phyloP scores from a whole-genome alignment of 2,329 filamentous ascomycete genomes.

The Trichophyton schoenleinii region DNA sequence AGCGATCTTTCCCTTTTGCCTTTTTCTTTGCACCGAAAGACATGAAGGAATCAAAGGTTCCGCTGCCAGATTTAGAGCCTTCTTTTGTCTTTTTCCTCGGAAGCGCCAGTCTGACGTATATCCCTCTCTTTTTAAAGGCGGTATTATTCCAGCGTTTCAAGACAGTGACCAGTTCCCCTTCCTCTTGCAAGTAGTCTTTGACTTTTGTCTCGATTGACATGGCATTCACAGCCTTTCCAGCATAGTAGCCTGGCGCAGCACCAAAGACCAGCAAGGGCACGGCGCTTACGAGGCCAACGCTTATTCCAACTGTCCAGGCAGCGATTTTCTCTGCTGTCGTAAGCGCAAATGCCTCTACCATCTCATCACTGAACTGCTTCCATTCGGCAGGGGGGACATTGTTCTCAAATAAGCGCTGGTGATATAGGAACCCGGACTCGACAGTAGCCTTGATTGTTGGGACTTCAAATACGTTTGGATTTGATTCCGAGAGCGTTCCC shows the following conservation, averaged over 20 bases:
- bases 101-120: conserved; percentile 6
- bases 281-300: conserved; percentile 7
- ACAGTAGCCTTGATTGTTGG: conserved; percentile 2
- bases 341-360: conserved; percentile 6
- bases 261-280: conserved; percentile 5
- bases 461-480: conserved; percentile 6
- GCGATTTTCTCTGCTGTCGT: conserved; percentile 7
- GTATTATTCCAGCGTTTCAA: conserved; percentile 9
- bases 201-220: conserved; percentile 10
- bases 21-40: conserved; percentile 2
- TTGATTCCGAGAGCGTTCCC: not conserved
- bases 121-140: conserved; percentile 8
- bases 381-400: conserved; percentile 9
- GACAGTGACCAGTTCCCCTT: conserved; percentile 8
- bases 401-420: conserved; percentile 9
- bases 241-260: conserved; percentile 9
- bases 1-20: not conserved
- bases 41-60: conserved; percentile 1
- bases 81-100: not conserved
- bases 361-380: conserved; percentile 9
- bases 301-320: conserved; percentile 9
- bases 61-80: not conserved
- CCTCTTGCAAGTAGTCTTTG: conserved; percentile 3
- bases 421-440: conserved; percentile 9
- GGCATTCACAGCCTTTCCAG: conserved; percentile 10